Evolutionary conservation across 78 protist species (phyloP).

Genomic region (Dictyostelium firmibasis): DNA sequence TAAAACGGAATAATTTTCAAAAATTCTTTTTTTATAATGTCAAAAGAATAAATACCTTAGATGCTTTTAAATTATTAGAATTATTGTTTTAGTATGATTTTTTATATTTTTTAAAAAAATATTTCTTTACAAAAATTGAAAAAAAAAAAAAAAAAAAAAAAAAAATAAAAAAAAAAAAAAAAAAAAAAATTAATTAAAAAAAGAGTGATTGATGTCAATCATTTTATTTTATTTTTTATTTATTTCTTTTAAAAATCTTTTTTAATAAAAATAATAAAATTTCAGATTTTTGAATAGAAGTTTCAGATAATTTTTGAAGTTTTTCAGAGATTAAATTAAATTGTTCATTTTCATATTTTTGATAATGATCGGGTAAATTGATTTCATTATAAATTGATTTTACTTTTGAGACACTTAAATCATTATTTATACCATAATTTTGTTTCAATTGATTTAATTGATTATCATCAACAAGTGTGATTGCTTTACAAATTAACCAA

Average conservation of each 20-base stretch:
- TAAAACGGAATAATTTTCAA: too few relatives aligned
- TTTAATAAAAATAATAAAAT: neutral
- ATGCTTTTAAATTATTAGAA: too few relatives aligned
- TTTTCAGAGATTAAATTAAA: neutral
- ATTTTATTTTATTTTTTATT: too few relatives aligned
- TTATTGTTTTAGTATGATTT: too few relatives aligned
- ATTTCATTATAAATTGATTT: neutral
- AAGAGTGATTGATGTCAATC: too few relatives aligned
- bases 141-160: too few relatives aligned
- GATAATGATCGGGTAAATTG: neutral
- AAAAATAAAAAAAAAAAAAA: too few relatives aligned
- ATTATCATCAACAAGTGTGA: neutral
- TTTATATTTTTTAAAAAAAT: too few relatives aligned
- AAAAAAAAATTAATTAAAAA: too few relatives aligned
- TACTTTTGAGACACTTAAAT: neutral
- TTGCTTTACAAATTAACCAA: slow-evolving; percentile 15
- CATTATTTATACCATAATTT: neutral
- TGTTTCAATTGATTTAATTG: slow-evolving; percentile 6
- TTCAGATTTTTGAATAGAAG: neutral
- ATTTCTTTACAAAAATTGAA: too few relatives aligned
- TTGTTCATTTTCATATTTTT: neutral
- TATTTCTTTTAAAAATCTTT: neutral
- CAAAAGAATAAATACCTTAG: too few relatives aligned
- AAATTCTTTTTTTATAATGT: too few relatives aligned
- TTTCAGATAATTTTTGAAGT: neutral